Evolutionary conservation across 2,329 filamentous ascomycete species (phyloP), one percentile per base, ranked within the genome.

Genomic region (Colletotrichum graminicola): DNA sequence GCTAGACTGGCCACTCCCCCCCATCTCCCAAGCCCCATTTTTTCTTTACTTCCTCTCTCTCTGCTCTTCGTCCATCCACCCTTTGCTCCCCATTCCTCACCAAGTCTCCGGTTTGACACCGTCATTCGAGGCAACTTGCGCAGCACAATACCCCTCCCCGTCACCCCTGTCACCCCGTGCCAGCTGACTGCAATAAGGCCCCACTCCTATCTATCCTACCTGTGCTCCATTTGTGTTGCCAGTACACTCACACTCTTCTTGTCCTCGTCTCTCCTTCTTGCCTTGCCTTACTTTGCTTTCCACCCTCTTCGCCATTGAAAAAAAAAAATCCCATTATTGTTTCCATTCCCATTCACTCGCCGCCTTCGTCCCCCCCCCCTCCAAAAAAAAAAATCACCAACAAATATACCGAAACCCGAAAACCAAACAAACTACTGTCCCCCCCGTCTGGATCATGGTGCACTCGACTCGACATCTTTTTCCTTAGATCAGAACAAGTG

Each of bases 151-250:
- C 34, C 43, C 59, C 39, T 21, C 29, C 56, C 10, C 32, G 23
- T 16, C 21, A 49, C 70, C 68, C 70, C 61, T 72, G 70, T 66
- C 70, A 72, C 61, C 66, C 66, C 62, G 60, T 72, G 66, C 70
- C 70, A 72, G 70, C 70, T 72, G 70, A 71, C 61, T 71, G 70
- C 68, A 56, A 71, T 61, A 49, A 49, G 59, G 70, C 70, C 70
- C 70, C 70, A 72, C 70, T 62, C 66, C 66, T 72, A 71, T 71
- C 41, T 18, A 43, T 39, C 61, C 55, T 66, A 54, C 66, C 68
- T 55, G 52, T 55, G 32, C 51, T 71, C 68, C 54, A 67, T 68
- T 65, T 68, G 34, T 54, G 34, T 41, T 32, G 47, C 36, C 26
- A 18, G 32, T 52, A 36, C 39, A 32, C 61, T 54, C 55, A 26